phyloP scores from a whole-genome alignment of 2,329 filamentous ascomycete species.

The Venturia pyrina region DNA sequence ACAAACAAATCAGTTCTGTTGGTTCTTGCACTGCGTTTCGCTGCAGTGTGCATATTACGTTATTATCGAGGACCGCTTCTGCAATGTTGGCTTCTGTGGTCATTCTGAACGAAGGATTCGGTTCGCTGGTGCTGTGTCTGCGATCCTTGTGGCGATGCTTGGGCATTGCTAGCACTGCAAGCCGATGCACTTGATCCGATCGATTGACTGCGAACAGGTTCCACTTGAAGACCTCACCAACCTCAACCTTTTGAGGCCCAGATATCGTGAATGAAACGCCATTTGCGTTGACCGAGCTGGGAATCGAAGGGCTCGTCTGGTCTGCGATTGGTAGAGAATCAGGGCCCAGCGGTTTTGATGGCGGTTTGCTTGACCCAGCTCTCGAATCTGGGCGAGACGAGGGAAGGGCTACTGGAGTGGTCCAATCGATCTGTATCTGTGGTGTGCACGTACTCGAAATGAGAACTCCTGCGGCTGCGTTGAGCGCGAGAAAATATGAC shows the following conservation, averaged over 20 bases:
- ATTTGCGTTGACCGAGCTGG: neutral
- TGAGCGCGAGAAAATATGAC: neutral
- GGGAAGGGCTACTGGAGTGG: constrained; percentile 59
- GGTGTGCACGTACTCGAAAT: constrained; percentile 49
- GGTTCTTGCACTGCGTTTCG: constrained; percentile 52
- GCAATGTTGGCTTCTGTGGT: constrained; percentile 35
- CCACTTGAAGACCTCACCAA: constrained; percentile 62
- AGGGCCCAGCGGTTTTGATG: constrained; percentile 8
- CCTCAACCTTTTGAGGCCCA: constrained; percentile 48
- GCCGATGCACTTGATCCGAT: constrained; percentile 50
- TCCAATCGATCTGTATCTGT: constrained; percentile 56
- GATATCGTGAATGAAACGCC: constrained; percentile 69
- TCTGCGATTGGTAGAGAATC: constrained; percentile 7
- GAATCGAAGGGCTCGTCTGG: neutral
- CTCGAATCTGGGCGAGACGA: constrained; percentile 29
- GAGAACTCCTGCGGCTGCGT: constrained; percentile 41
- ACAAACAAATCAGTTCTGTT: constrained; percentile 63
- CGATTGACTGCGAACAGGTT: constrained; percentile 68
- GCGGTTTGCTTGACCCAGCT: neutral
- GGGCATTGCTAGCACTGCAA: constrained; percentile 59
- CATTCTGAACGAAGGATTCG: neutral
- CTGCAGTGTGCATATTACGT: constrained; percentile 61
- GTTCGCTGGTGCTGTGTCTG: constrained; percentile 2
- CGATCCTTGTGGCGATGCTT: constrained; percentile 37
- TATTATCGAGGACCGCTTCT: constrained; percentile 62